A percentile compares a stretch with the other conserved stretches of the same genome.
These are phyloP conservation scores for Trichoderma cornu-damae DNA, from an alignment of 2,329 filamentous ascomycete genomes.

Conservation along the genomic window DNA sequence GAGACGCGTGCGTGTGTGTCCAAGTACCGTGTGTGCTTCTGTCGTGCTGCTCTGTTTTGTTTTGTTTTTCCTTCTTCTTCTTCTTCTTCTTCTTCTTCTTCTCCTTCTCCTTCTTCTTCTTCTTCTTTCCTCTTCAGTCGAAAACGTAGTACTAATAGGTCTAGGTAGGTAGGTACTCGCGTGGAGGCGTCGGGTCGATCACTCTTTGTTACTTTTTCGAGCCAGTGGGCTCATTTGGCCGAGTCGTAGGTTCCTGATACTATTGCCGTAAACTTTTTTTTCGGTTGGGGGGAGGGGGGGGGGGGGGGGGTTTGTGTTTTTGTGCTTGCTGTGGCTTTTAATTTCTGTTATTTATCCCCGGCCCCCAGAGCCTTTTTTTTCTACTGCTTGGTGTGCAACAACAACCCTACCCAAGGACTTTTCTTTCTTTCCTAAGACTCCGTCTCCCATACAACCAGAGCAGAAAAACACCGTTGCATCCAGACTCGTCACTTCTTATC, in stretches of 20 bases:
- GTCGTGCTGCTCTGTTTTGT: background rate
- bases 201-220: background rate
- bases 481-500: no score
- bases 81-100: background rate
- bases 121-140: background rate
- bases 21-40: constrained; percentile 1
- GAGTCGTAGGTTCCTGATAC: background rate
- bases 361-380: constrained; percentile 3
- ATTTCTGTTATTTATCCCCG: constrained; percentile 10
- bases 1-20: background rate
- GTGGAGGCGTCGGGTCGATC: background rate
- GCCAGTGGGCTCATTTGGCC: constrained; percentile 7
- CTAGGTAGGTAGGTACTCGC: background rate
- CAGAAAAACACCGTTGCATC: no score
- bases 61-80: background rate
- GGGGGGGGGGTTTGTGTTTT: no score
- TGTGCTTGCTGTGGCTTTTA: background rate
- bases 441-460: no score
- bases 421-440: background rate
- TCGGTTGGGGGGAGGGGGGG: no score
- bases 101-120: background rate
- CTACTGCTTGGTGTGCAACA: background rate
- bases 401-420: background rate
- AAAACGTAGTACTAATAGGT: background rate
- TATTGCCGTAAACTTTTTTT: background rate